phyloP scores from a whole-genome alignment of 495 filamentous ascomycete species.

The Penicillium parvum region DNA sequence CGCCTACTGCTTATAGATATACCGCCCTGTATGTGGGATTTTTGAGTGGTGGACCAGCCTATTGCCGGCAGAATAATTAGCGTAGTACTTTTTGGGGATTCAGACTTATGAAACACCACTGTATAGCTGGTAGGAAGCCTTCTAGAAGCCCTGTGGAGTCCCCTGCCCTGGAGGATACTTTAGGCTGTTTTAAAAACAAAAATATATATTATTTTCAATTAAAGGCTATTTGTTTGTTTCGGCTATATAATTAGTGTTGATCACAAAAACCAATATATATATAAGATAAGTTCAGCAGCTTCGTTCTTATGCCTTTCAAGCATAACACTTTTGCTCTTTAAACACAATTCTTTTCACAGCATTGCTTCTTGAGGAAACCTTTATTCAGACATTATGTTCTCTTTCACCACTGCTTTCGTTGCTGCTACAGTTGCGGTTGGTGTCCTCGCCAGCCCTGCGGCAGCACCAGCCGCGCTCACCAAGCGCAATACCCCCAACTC shows the following conservation, averaged over 20 bases:
- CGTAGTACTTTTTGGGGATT: too few species aligned
- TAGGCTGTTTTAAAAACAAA: conserved; percentile 3
- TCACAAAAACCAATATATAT: too few species aligned
- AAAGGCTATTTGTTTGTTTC: conserved; percentile 2
- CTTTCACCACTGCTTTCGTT: conserved; percentile 4
- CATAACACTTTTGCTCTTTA: too few species aligned
- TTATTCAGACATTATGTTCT: background rate
- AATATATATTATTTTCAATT: conserved; percentile 1
- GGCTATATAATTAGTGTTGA: too few species aligned
- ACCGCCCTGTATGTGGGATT: too few species aligned
- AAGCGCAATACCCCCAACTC: conserved; percentile 3
- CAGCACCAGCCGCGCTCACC: conserved; percentile 1
- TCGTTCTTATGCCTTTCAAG: too few species aligned
- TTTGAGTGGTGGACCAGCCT: too few species aligned
- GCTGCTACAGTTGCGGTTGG: conserved; percentile 1
- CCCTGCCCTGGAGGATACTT: background rate
- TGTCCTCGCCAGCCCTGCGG: conserved; percentile 1
- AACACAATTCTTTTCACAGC: too few species aligned
- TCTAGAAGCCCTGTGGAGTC: conserved; percentile 1
- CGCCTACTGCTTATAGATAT: too few species aligned
- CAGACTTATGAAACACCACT: too few species aligned
- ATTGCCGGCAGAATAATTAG: too few species aligned
- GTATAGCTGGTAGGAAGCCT: background rate
- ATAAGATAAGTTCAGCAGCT: too few species aligned
- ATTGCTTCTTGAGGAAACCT: background rate